A percentile compares a stretch with the other conserved stretches of the same genome.
Evolutionary conservation across 192 early-diverging fungal genomes (phyloP).

Genomic region (Coemansia sp.): DNA sequence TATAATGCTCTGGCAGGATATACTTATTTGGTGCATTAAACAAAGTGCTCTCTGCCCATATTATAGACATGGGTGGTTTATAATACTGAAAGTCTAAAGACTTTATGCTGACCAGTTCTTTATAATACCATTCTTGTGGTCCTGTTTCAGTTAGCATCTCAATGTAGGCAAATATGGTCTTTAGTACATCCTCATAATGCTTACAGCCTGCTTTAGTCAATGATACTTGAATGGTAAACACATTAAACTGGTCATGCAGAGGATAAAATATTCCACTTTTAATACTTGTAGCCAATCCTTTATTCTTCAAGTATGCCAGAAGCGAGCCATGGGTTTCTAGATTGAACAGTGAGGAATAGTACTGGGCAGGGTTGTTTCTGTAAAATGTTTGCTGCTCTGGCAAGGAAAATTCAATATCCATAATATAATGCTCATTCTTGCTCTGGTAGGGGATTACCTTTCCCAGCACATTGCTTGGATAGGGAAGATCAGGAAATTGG

Average conservation of each 20-base stretch:
- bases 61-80: not conserved
- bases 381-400: constrained; percentile 65
- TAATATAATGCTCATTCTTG: constrained; percentile 65
- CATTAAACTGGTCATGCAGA: not conserved
- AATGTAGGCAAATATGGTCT: constrained; percentile 27
- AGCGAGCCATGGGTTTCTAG: constrained; percentile 84
- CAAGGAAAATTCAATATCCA: constrained; percentile 78
- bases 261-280: not conserved
- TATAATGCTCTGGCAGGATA: not conserved
- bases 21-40: not conserved
- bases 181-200: constrained; percentile 22
- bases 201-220: not conserved
- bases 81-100: not conserved
- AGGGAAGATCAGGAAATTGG: constrained; percentile 62
- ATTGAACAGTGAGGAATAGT: constrained; percentile 76
- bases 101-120: constrained; percentile 30
- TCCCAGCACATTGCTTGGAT: constrained; percentile 67
- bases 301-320: constrained; percentile 73
- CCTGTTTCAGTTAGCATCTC: constrained; percentile 17
- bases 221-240: not conserved
- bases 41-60: not conserved
- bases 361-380: constrained; percentile 58
- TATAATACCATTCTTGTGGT: constrained; percentile 27
- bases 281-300: constrained; percentile 72
- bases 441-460: constrained; percentile 67